Evolutionary conservation across 1,284 basidiomycete genomes (phyloP), one percentile per base, ranked within the genome.

Genomic region (Microbotryum scabiosae): DNA sequence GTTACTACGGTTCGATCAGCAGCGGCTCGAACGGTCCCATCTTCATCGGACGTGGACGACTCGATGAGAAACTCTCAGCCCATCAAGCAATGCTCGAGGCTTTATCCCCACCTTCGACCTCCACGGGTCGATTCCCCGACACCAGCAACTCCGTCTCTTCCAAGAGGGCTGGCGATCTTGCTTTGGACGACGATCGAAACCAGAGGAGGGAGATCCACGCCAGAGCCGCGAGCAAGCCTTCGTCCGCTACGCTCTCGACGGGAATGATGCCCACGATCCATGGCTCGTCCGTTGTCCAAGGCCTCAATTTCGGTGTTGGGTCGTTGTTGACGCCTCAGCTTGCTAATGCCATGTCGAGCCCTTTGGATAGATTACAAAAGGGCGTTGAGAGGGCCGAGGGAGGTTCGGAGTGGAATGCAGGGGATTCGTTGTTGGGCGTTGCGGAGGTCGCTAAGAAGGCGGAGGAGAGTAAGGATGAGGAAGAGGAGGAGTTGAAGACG

Each of bases 161-260:
- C 55, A 2, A 25, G 1, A 53, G 43, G 32, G 21, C 32, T 12
- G 25, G 32, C 56, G 44, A 14, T 41, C 30, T 25, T 45, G 44
- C 21, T 51, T 43, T 14, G 41, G 48, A 46, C 52, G 44, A 8
- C 30, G 43, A 30, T 60, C 46, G 25, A 16, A 25, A 28, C 10
- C 36, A 54, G 14, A 44, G 21, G 5, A 44, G 44, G 12, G 57
- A 52, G 20, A 61, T 67, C 51, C 63, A 60, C 5, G 58, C 65
- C 0, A 55, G 57, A 7, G 60, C 65, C 18, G 65, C 65, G 5
- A 49, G 51, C 44, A 64, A 62, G 41, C 58, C 61, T 6, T 54
- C 51, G 10, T 57, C 60, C n/a, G 65, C 65, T 14, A 67, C 65
- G 9, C 49, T 67, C 18, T 67, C 65, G 18, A 62, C 63, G 18